Evolutionary conservation across 2,329 filamentous ascomycete genomes (phyloP), one percentile per base, ranked within the genome.

Genomic region (Aspergillus amoenus): DNA sequence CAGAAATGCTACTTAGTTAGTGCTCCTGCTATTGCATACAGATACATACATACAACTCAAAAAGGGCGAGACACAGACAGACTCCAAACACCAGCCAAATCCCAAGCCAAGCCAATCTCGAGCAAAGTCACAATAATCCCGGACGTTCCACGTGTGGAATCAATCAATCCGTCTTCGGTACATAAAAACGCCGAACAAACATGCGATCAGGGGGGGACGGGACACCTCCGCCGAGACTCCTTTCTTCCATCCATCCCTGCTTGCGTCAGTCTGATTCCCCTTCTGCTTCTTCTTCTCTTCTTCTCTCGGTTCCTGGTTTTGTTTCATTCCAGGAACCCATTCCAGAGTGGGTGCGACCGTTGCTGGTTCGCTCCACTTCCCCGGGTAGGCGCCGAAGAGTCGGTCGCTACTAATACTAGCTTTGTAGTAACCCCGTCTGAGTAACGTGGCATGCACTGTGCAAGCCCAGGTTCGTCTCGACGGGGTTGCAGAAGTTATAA

Each of bases 71-170:
- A 40, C 43, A 17, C 37, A 21, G 15, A 39, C 17, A 34, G 24
- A 52, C 49, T 34, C 24, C 49, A 52, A 44, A 52, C 49, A 52
- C 55, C 42, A 32, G 24, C n/a, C 48, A 30, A 30, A 12, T 34
- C 43, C n/a, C 48, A 40, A 30, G 12, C 37, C 27, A 37, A 30
- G 15, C 15, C 43, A 39, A 43, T 15, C 17, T 15, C 22, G 45
- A 47, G 27, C 9, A 13, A 57, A 40, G 44, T 22, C 15, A 43
- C 17, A 48, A 44, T 44, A 52, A 48, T 43, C 37, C 50, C 27
- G 30, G 54, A 37, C 34, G 55, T 57, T 57, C 55, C 55, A 57
- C 55, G 48, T 57, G 55, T 57, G 55, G 55, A 48, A 57, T 57
- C 48, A 57, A 57, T 52, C 55, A 57, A 57, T 44, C 22, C 48